phyloP scores from a whole-genome alignment of 352 stramenopile genomes.

The Phytophthora ramorum region DNA sequence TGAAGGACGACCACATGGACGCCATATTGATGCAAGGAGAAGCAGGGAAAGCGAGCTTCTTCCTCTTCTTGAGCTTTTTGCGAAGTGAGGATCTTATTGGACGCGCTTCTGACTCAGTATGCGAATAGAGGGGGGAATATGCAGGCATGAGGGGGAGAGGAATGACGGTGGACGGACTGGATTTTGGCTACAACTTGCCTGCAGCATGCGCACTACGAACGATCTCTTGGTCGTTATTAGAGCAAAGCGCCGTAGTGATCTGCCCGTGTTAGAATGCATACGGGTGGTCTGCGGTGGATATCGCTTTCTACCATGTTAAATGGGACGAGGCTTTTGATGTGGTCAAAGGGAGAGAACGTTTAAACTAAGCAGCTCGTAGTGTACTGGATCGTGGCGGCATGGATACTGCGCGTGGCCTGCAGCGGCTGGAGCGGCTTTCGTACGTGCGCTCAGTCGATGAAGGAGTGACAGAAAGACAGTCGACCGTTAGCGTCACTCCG shows the following conservation, averaged over 20 bases:
- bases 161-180: background rate
- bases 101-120: conserved; percentile 12
- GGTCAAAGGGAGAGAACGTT: background rate
- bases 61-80: conserved; percentile 8
- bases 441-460: conserved; percentile 23
- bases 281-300: background rate
- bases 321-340: conserved; percentile 28
- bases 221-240: conserved; percentile 6
- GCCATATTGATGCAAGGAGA: conserved; percentile 39
- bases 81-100: conserved; percentile 15
- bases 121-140: conserved; percentile 5
- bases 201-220: conserved; percentile 3
- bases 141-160: background rate
- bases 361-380: background rate
- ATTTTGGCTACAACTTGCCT: conserved; percentile 34
- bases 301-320: background rate
- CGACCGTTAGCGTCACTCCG: background rate
- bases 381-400: conserved; percentile 19
- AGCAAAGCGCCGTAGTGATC: background rate
- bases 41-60: background rate
- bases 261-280: background rate
- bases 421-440: conserved; percentile 33
- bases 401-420: conserved; percentile 20
- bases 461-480: conserved; percentile 10
- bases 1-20: conserved; percentile 82